Evolutionary conservation across 306 rosid genomes (phyloP).

Genomic region (Urtica urens): DNA sequence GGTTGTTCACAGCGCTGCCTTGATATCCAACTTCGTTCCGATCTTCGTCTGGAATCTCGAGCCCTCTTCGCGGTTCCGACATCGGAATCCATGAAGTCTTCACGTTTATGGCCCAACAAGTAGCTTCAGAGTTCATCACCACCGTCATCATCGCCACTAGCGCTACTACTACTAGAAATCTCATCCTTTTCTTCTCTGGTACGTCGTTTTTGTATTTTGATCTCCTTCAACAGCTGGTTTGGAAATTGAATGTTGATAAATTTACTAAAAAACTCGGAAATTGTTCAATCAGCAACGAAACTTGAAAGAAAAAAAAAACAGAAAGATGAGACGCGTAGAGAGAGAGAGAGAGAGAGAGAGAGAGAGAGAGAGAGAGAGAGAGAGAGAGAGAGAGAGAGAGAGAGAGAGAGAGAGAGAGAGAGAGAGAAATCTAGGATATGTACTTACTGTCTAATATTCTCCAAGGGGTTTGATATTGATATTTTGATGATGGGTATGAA

Average conservation of each 20-base stretch:
- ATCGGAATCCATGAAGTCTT: background rate
- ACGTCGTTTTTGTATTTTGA: no score
- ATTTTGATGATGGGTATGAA: slow-evolving; percentile 11
- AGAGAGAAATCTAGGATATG: no score
- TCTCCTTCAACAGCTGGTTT: no score
- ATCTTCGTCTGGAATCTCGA: no score
- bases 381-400: background rate
- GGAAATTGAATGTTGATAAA: no score
- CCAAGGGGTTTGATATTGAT: background rate
- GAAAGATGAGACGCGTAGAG: no score
- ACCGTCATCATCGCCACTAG: slow-evolving; percentile 12
- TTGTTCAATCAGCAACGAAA: no score
- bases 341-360: no score
- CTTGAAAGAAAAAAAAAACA: background rate
- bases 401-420: background rate
- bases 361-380: no score
- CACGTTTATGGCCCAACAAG: slow-evolving; percentile 8
- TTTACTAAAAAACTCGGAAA: no score
- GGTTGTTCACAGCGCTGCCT: slow-evolving; percentile 14
- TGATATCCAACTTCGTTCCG: slow-evolving; percentile 6
- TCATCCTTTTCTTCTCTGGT: slow-evolving; percentile 11
- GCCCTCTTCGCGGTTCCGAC: slow-evolving; percentile 3
- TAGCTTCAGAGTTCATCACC: slow-evolving; percentile 8
- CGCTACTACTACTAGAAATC: no score
- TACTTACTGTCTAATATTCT: slow-evolving; percentile 5